Conservation (phyloP, 306 rosid species). For the Sicyos edulis region DNA sequence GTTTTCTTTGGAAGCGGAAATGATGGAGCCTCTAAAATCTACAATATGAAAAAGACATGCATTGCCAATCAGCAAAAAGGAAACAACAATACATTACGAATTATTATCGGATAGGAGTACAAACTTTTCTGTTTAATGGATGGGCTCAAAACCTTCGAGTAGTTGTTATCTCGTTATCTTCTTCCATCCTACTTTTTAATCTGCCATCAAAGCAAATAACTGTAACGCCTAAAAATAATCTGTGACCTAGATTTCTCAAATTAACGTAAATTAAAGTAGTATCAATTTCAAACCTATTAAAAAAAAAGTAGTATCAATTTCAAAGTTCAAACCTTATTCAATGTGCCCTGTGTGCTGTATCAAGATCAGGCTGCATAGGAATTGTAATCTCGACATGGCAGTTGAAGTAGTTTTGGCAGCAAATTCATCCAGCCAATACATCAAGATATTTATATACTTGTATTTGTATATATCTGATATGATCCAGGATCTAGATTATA, state of each 20-base stretch:
- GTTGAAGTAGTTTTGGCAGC: slow-evolving; percentile 42
- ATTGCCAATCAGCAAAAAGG: slow-evolving; percentile 20
- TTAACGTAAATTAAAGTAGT: too few species aligned
- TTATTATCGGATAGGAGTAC: slow-evolving; percentile 29
- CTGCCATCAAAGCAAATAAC: too few species aligned
- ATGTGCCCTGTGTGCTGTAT: slow-evolving; percentile 72
- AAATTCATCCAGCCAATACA: slow-evolving; percentile 48
- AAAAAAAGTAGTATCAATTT: slow-evolving; percentile 1
- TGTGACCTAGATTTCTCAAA: too few species aligned
- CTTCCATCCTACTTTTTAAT: too few species aligned
- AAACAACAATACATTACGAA: slow-evolving; percentile 14
- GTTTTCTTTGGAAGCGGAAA: slow-evolving; percentile 66
- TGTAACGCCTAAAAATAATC: too few species aligned
- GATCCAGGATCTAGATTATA: too few species aligned
- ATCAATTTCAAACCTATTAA: slow-evolving; percentile 45
- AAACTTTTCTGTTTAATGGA: slow-evolving; percentile 83
- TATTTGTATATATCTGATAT: too few species aligned
- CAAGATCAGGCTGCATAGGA: slow-evolving; percentile 83
- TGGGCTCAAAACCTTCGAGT: slow-evolving; percentile 73
- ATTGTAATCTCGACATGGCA: slow-evolving; percentile 59
- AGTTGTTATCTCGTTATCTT: slow-evolving; percentile 34
- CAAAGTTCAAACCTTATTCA: slow-evolving; percentile 54
- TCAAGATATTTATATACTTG: not conserved
- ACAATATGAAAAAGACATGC: slow-evolving; percentile 28
- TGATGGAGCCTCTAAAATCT: slow-evolving; percentile 89